phyloP scores from a whole-genome alignment of 352 stramenopile species.

The Phytophthora sojae region DNA sequence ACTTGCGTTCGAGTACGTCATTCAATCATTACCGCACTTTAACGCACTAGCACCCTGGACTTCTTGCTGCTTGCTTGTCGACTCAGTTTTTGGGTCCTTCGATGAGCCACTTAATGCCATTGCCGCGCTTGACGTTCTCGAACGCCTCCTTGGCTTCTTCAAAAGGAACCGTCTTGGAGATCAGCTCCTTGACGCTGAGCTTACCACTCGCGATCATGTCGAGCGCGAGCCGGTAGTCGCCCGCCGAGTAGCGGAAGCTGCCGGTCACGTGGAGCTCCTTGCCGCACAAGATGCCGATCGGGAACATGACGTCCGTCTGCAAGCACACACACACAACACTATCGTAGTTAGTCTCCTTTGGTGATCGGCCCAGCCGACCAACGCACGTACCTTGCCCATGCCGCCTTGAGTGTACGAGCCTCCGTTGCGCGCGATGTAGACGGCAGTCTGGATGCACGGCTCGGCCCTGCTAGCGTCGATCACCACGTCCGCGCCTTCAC shows the following conservation, averaged over 20 bases:
- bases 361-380: not conserved
- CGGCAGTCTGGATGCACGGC: slow-evolving; percentile 33
- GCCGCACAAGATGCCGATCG: slow-evolving; percentile 37
- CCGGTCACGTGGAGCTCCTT: slow-evolving; percentile 39
- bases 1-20: too few species aligned
- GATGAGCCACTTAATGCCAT: slow-evolving; percentile 49
- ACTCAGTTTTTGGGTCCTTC: slow-evolving; percentile 36
- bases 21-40: not conserved
- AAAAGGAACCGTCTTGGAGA: slow-evolving; percentile 36
- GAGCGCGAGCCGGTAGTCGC: slow-evolving; percentile 39
- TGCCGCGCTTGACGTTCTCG: slow-evolving; percentile 39
- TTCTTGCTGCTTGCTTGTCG: not conserved
- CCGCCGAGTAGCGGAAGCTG: slow-evolving; percentile 41
- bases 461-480: slow-evolving; percentile 39
- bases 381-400: slow-evolving; percentile 30
- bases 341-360: not conserved
- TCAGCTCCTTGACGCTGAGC: slow-evolving; percentile 38
- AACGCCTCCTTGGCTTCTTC: slow-evolving; percentile 41
- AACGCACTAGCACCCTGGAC: not conserved
- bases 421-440: slow-evolving; percentile 35
- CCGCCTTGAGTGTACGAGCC: slow-evolving; percentile 34
- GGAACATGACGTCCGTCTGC: slow-evolving; percentile 33
- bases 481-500: slow-evolving; percentile 36
- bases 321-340: not conserved
- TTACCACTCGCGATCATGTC: slow-evolving; percentile 37